These are phyloP conservation scores for Trichoderma atrobrunneum DNA, from an alignment of 2,329 filamentous ascomycete genomes.

Conservation along the genomic window DNA sequence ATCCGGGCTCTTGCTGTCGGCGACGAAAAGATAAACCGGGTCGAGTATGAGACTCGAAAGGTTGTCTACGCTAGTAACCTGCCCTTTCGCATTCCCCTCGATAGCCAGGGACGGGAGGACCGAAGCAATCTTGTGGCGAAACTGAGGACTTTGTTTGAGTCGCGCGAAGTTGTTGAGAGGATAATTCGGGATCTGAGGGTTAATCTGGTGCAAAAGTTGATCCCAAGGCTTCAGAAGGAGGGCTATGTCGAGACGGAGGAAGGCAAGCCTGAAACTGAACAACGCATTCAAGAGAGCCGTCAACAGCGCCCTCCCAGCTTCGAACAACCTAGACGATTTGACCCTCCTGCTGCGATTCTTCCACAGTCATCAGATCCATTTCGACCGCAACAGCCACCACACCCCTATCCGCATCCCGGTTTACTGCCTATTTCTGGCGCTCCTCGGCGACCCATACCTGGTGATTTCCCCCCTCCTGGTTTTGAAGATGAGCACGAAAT, in stretches of 20 bases:
- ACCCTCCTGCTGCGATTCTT: slow-evolving; percentile 50
- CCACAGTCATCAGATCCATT: neutral
- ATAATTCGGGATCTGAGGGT: slow-evolving; percentile 62
- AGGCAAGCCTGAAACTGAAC: slow-evolving; percentile 12
- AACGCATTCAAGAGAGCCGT: neutral
- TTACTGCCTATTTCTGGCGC: slow-evolving; percentile 57
- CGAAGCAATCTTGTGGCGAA: slow-evolving; percentile 47
- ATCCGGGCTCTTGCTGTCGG: slow-evolving; percentile 75
- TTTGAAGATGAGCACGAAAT: slow-evolving; percentile 95
- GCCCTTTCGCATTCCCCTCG: slow-evolving; percentile 54
- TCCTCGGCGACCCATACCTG: slow-evolving; percentile 45
- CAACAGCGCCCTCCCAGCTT: neutral
- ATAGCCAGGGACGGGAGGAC: slow-evolving; percentile 45
- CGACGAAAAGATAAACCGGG: slow-evolving; percentile 75
- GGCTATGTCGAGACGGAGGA: slow-evolving; percentile 60
- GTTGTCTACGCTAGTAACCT: slow-evolving; percentile 62
- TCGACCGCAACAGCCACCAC: neutral
- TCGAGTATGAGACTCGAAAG: slow-evolving; percentile 70
- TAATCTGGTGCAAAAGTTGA: slow-evolving; percentile 78
- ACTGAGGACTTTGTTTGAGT: slow-evolving; percentile 68
- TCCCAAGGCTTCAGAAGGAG: slow-evolving; percentile 72
- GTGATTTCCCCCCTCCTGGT: slow-evolving; percentile 78
- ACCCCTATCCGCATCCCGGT: slow-evolving; percentile 59
- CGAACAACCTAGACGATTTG: slow-evolving; percentile 48
- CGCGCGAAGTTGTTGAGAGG: slow-evolving; percentile 61